A percentile compares a stretch with the other conserved stretches of the same genome.
Evolutionary conservation across 106 monocot species (phyloP).

Genomic region (Xerophyta viscosa): DNA sequence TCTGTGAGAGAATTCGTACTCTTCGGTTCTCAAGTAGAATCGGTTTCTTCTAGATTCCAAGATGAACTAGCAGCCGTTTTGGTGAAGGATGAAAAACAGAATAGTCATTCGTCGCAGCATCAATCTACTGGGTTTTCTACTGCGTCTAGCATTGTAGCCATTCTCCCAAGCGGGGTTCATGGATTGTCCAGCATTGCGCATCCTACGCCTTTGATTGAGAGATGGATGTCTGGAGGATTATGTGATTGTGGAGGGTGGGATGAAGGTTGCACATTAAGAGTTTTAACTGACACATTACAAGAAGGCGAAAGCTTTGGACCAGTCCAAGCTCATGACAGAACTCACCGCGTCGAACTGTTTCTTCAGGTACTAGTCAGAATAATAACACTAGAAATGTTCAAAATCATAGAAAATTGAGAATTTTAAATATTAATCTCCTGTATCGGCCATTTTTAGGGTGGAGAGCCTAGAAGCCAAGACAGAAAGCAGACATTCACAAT

Average conservation of each 20-base stretch:
- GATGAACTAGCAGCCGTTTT: constrained; percentile 55
- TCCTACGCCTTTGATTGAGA: constrained; percentile 58
- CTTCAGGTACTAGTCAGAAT: constrained; percentile 64
- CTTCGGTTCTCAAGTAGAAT: constrained; percentile 38
- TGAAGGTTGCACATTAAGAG: constrained; percentile 63
- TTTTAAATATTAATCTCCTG: background rate
- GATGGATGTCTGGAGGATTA: constrained; percentile 81
- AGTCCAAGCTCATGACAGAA: constrained; percentile 13
- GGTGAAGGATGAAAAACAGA: constrained; percentile 17
- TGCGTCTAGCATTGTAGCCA: constrained; percentile 31
- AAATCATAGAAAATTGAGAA: too few species aligned
- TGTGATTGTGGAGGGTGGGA: constrained; percentile 99
- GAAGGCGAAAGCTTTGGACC: constrained; percentile 6
- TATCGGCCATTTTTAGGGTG: constrained; percentile 38
- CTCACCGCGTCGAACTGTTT: constrained; percentile 41
- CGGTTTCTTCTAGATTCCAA: constrained; percentile 9
- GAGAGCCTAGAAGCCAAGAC: constrained; percentile 15
- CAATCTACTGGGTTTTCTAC: too few species aligned
- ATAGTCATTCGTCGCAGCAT: too few species aligned
- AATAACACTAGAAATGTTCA: too few species aligned
- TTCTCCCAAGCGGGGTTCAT: constrained; percentile 66
- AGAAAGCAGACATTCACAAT: constrained; percentile 46
- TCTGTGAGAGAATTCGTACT: constrained; percentile 52
- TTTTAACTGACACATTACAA: constrained; percentile 27
- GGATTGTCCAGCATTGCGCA: constrained; percentile 36